These are phyloP conservation scores for Croton setiger DNA, from an alignment of 441 rosid genomes.

Conservation along the genomic window DNA sequence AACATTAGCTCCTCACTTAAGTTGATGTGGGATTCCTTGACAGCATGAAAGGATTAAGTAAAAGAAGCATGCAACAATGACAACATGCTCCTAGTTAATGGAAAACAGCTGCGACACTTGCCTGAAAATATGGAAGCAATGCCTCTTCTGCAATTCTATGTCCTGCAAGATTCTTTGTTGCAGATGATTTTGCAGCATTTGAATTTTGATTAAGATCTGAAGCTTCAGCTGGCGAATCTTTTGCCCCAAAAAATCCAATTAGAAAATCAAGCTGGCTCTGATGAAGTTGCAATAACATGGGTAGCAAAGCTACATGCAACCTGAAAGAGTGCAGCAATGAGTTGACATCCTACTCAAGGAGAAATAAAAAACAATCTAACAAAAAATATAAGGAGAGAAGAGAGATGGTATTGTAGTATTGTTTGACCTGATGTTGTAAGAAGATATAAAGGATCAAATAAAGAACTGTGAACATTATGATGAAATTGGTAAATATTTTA, in stretches of 20 bases:
- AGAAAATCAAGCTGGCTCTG: conserved; percentile 97
- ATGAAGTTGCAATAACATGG: conserved; percentile 88
- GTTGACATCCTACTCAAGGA: not conserved
- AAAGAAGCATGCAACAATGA: conserved; percentile 7
- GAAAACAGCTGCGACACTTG: conserved; percentile 26
- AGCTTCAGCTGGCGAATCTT: conserved; percentile 42
- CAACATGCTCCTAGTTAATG: conserved; percentile 14
- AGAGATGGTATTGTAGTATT: conserved; percentile 1
- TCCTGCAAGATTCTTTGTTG: conserved; percentile 30
- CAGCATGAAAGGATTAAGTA: not conserved
- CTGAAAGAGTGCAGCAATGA: conserved; percentile 41
- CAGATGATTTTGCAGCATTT: conserved; percentile 34
- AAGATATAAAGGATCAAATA: not conserved
- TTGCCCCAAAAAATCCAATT: conserved; percentile 65
- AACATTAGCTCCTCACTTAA: too few relatives aligned
- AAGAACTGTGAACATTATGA: not conserved
- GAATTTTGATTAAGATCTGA: conserved; percentile 37
- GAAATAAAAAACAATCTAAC: not conserved
- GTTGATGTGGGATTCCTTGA: too few relatives aligned
- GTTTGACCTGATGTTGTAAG: not conserved
- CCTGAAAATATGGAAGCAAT: conserved; percentile 99
- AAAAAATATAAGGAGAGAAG: not conserved
- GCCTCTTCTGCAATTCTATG: conserved; percentile 73
- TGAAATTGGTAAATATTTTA: not conserved
- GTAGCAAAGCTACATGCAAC: conserved; percentile 76